phyloP scores from a whole-genome alignment of 1,284 basidiomycete genomes.

The Earliella scabrosa region DNA sequence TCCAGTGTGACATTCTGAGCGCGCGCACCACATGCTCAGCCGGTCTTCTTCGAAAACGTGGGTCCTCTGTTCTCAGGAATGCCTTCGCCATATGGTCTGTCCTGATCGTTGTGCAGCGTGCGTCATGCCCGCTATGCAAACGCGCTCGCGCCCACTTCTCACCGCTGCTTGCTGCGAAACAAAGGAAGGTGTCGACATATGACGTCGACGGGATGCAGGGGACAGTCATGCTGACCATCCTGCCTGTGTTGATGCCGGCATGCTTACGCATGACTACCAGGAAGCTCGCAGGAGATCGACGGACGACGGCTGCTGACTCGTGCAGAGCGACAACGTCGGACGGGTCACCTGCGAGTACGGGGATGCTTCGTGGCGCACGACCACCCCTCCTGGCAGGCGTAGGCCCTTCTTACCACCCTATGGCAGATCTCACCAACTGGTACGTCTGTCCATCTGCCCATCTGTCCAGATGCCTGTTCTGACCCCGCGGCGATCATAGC shows the following conservation, averaged over 20 bases:
- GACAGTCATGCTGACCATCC: background rate
- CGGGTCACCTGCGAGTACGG: too few species aligned
- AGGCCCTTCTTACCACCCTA: background rate
- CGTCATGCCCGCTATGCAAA: background rate
- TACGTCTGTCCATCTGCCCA: background rate
- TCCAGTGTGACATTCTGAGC: slow-evolving; percentile 16
- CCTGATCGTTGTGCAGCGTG: slow-evolving; percentile 14
- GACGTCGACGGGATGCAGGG: slow-evolving; percentile 14
- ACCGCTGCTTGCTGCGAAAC: slow-evolving; percentile 14
- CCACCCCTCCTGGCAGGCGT: background rate
- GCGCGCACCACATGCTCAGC: slow-evolving; percentile 24
- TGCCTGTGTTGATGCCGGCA: background rate
- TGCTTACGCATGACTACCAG: background rate
- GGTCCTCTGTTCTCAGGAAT: slow-evolving; percentile 22
- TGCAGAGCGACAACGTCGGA: too few species aligned
- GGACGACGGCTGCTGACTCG: background rate
- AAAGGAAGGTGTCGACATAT: slow-evolving; percentile 15
- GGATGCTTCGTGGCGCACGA: background rate
- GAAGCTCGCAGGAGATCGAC: background rate
- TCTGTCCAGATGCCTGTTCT: background rate
- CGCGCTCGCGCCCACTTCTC: slow-evolving; percentile 7
- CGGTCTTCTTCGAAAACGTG: slow-evolving; percentile 23
- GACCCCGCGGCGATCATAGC: background rate
- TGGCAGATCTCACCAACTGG: slow-evolving; percentile 4
- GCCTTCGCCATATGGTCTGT: slow-evolving; percentile 22